Evolutionary conservation across 441 rosid genomes (phyloP).

Genomic region (Populus hybrid): DNA sequence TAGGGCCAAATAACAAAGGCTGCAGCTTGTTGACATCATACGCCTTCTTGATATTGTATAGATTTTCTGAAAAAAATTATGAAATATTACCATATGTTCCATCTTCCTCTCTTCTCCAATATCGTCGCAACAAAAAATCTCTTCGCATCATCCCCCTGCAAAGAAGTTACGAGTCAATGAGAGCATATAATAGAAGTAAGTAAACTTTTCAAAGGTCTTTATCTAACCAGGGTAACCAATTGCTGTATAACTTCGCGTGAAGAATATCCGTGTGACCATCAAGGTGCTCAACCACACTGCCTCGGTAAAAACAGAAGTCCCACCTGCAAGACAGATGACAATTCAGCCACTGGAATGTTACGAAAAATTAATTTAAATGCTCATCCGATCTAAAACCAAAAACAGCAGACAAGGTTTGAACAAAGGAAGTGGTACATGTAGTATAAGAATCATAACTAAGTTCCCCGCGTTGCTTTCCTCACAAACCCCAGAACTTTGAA

Average conservation of each 20-base stretch:
- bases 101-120: constrained; percentile 97
- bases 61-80: neutral
- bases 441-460: neutral
- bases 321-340: constrained; percentile 52
- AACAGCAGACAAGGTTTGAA: neutral
- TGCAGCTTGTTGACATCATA: neutral
- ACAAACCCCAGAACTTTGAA: neutral
- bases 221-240: constrained; percentile 79
- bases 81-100: constrained; percentile 77
- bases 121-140: constrained; percentile 72
- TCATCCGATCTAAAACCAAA: neutral
- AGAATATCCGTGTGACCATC: constrained; percentile 92
- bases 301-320: constrained; percentile 79
- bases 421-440: neutral
- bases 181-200: neutral
- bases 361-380: neutral
- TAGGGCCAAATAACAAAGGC: constrained; percentile 1
- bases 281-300: constrained; percentile 76
- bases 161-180: constrained; percentile 7
- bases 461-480: neutral
- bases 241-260: constrained; percentile 59
- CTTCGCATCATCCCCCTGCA: constrained; percentile 74
- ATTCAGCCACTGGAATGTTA: constrained; percentile 8
- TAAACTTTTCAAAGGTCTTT: neutral
- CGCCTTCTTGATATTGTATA: neutral